A percentile compares a stretch with the other conserved stretches of the same genome.
Evolutionary conservation across 116 monocot species (phyloP).

Genomic region (Posidonia oceanica): DNA sequence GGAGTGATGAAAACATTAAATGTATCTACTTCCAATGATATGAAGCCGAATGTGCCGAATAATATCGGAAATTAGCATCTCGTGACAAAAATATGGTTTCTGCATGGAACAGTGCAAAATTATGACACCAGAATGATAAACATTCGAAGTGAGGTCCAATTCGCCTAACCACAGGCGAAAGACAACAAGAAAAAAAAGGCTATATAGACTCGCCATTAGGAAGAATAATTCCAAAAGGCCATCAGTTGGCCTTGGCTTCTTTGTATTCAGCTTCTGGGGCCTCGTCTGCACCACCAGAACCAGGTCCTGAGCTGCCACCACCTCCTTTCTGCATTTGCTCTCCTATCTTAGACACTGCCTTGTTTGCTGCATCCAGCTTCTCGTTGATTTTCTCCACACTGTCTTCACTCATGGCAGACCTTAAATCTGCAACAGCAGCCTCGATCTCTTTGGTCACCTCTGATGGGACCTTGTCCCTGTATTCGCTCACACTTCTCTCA

Average conservation of each 20-base stretch:
- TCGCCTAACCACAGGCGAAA: no score
- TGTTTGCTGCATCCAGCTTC: slow-evolving; percentile 21
- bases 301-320: slow-evolving; percentile 2
- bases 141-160: no score
- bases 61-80: no score
- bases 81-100: no score
- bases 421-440: slow-evolving; percentile 9
- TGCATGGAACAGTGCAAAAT: no score
- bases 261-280: slow-evolving; percentile 16
- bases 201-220: no score
- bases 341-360: slow-evolving; percentile 24
- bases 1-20: no score
- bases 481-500: slow-evolving; percentile 19
- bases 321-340: slow-evolving; percentile 17
- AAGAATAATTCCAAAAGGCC: no score
- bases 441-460: slow-evolving; percentile 16
- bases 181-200: no score
- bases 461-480: slow-evolving; percentile 19
- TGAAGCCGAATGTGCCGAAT: no score
- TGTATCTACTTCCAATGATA: no score
- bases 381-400: slow-evolving; percentile 11
- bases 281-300: slow-evolving; percentile 4
- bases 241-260: slow-evolving; percentile 11
- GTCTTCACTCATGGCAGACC: slow-evolving; percentile 10
- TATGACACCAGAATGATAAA: no score